A percentile compares a stretch with the other conserved stretches of the same genome.
Conservation (phyloP, 1,284 basidiomycete species). For the Fereydounia khargensis region DNA sequence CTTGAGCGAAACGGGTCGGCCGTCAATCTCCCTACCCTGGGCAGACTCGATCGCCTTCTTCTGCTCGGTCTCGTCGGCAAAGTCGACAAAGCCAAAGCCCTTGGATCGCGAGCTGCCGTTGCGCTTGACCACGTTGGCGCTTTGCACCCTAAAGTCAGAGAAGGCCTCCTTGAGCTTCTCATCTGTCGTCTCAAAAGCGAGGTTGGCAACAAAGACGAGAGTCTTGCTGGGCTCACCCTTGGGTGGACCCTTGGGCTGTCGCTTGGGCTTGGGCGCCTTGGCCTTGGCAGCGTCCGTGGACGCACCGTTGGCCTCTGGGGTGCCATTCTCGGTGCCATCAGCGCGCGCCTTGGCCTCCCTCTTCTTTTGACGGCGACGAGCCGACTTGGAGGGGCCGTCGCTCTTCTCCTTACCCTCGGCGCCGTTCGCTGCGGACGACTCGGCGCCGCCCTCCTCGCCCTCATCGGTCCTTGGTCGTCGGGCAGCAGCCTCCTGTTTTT, state of each 20-base stretch:
- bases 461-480: conserved; percentile 43
- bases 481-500: too few species aligned
- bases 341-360: conserved; percentile 21
- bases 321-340: conserved; percentile 6
- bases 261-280: conserved; percentile 23
- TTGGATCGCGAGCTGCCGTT: conserved; percentile 34
- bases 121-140: conserved; percentile 45
- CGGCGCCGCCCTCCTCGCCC: conserved; percentile 43
- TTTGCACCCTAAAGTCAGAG: conserved; percentile 32
- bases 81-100: conserved; percentile 51
- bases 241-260: conserved; percentile 31
- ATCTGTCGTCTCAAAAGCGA: conserved; percentile 44
- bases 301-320: conserved; percentile 10
- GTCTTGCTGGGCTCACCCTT: conserved; percentile 47
- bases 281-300: conserved; percentile 10
- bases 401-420: conserved; percentile 14
- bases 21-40: conserved; percentile 38
- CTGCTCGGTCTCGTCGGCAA: conserved; percentile 39
- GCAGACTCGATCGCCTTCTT: conserved; percentile 35
- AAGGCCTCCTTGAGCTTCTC: conserved; percentile 45
- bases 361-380: conserved; percentile 36
- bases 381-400: conserved; percentile 36
- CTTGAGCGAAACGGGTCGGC: conserved; percentile 35
- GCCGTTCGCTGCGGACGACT: conserved; percentile 12
- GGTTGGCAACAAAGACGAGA: conserved; percentile 51